phyloP scores from a whole-genome alignment of 306 rosid genomes.

The Amphicarpaea edgeworthii region DNA sequence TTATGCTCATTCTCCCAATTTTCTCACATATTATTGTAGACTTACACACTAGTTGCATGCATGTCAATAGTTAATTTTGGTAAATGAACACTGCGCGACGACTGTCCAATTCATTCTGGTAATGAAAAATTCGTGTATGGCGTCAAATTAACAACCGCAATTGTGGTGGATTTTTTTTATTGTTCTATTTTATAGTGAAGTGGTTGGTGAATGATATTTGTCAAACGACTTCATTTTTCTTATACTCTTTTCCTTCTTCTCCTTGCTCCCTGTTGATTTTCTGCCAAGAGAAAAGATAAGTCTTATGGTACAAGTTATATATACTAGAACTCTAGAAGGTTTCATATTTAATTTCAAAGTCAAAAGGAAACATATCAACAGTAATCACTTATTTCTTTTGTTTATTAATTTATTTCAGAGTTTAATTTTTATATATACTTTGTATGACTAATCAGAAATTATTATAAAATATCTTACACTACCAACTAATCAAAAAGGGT shows the following conservation, averaged over 20 bases:
- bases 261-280: slow-evolving; percentile 15
- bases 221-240: slow-evolving; percentile 37
- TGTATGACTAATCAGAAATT: too few species aligned
- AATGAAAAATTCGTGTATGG: slow-evolving; percentile 9
- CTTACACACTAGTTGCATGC: not conserved
- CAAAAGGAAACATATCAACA: slow-evolving; percentile 9
- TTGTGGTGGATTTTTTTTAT: slow-evolving; percentile 18
- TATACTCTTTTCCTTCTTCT: not conserved
- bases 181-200: slow-evolving; percentile 3
- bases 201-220: slow-evolving; percentile 42
- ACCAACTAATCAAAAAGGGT: too few species aligned
- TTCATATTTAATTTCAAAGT: slow-evolving; percentile 38
- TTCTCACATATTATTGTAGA: too few species aligned
- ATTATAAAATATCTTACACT: too few species aligned
- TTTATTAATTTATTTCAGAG: slow-evolving; percentile 2
- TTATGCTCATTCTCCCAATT: not conserved
- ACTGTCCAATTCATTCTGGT: not conserved
- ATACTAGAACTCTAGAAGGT: not conserved
- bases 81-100: not conserved
- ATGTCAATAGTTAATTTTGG: slow-evolving; percentile 31
- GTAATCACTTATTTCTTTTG: not conserved
- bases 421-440: too few species aligned
- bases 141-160: slow-evolving; percentile 37
- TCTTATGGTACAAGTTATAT: slow-evolving; percentile 43
- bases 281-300: slow-evolving; percentile 4